A percentile compares a stretch with the other conserved stretches of the same genome.
Conservation (phyloP, 495 filamentous ascomycete species). For the Penicillium cataractarum region DNA sequence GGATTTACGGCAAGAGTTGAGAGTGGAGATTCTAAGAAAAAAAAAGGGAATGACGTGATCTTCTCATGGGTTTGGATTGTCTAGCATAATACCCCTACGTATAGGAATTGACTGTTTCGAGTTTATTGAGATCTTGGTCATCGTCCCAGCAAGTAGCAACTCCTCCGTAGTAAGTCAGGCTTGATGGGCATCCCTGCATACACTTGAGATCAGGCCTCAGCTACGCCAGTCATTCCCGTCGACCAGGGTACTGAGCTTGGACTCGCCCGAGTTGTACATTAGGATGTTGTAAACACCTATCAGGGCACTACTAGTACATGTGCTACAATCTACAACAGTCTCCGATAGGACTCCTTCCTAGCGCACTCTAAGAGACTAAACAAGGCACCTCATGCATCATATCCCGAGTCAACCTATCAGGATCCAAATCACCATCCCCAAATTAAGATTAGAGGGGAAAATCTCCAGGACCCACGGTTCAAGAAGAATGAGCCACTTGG, state of each 20-base stretch:
- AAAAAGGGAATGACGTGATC: neutral
- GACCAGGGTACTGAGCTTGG: neutral
- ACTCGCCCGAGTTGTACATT: neutral
- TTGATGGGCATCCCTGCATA: neutral
- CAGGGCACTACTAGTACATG: neutral
- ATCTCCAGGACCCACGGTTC: conserved; percentile 8
- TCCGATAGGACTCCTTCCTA: neutral
- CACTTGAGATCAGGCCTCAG: neutral
- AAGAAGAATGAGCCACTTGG: conserved; percentile 13
- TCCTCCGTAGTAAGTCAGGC: neutral
- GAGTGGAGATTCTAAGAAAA: neutral
- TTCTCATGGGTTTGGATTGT: conserved; percentile 7
- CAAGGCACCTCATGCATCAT: neutral
- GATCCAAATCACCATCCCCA: neutral
- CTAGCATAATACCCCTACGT: conserved; percentile 27
- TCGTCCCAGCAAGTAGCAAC: neutral
- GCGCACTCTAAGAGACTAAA: neutral
- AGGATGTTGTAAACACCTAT: neutral
- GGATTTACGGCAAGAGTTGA: conserved; percentile 14
- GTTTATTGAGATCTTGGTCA: conserved; percentile 4
- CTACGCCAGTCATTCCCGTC: neutral
- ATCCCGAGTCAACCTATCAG: neutral
- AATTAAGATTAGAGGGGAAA: neutral
- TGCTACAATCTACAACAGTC: neutral
- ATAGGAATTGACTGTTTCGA: conserved; percentile 17